Evolutionary conservation across 2,329 filamentous ascomycete species (phyloP).

Genomic region (Microsporum canis): DNA sequence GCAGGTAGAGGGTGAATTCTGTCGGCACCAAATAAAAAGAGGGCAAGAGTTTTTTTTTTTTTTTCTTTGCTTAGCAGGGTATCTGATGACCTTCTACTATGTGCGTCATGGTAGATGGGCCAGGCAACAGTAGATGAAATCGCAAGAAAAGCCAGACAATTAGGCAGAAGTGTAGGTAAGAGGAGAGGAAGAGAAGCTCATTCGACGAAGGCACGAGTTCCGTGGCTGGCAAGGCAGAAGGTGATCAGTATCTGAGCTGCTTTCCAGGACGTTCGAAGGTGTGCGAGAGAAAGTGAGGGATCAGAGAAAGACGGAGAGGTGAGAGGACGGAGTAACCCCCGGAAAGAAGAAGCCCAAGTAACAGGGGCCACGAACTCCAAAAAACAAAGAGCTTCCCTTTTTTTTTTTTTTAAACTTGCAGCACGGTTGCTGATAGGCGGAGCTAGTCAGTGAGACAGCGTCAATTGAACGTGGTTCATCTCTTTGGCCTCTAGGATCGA

Average conservation of each 20-base stretch:
- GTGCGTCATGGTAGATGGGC: constrained; percentile 4
- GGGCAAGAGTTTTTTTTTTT: background rate
- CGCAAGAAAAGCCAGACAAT: background rate
- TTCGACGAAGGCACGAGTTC: background rate
- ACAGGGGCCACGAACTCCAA: background rate
- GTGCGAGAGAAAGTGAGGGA: background rate
- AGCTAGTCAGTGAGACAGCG: background rate
- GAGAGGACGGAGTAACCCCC: background rate
- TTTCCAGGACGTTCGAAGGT: background rate
- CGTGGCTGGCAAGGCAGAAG: background rate
- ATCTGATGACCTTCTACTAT: constrained; percentile 1
- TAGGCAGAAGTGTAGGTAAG: constrained; percentile 1
- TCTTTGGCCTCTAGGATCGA: background rate
- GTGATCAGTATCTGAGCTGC: background rate
- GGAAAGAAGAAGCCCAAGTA: background rate
- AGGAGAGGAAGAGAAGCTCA: background rate
- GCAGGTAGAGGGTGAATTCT: background rate
- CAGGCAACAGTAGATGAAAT: background rate
- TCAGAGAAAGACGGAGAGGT: background rate
- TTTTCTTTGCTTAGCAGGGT: background rate
- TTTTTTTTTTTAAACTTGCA: background rate
- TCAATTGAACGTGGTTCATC: constrained; percentile 4
- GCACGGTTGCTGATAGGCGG: background rate
- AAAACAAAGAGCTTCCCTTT: background rate
- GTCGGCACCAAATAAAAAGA: background rate